Conservation (phyloP, 345 rosid species). For the Citrus reticulata region DNA sequence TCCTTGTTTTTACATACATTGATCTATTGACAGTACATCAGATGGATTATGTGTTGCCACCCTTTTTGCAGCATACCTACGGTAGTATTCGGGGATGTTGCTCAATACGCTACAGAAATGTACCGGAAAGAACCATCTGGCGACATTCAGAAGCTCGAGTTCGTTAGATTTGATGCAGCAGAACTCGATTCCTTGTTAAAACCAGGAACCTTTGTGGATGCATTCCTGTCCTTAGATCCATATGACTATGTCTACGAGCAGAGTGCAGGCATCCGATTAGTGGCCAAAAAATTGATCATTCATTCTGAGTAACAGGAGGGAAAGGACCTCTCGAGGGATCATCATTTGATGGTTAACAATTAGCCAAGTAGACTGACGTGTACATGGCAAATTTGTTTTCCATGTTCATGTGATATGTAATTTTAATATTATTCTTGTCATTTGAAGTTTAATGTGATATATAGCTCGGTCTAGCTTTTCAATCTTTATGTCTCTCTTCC, state of each 20-base stretch:
- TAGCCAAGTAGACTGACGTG: too few relatives aligned
- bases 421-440: too few relatives aligned
- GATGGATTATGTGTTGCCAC: not conserved
- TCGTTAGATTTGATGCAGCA: slow-evolving; percentile 34
- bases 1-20: too few relatives aligned
- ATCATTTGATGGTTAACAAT: not conserved
- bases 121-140: slow-evolving; percentile 59
- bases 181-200: slow-evolving; percentile 48
- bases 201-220: slow-evolving; percentile 51
- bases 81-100: slow-evolving; percentile 30
- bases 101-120: slow-evolving; percentile 53
- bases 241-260: slow-evolving; percentile 77
- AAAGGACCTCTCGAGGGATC: not conserved
- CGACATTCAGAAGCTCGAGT: slow-evolving; percentile 41
- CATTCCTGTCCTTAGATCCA: slow-evolving; percentile 55
- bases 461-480: too few relatives aligned
- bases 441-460: too few relatives aligned
- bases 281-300: slow-evolving; percentile 57
- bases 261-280: slow-evolving; percentile 66
- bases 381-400: too few relatives aligned
- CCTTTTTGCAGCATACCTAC: slow-evolving; percentile 55
- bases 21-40: not conserved
- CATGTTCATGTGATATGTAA: too few relatives aligned
- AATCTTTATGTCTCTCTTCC: too few relatives aligned
- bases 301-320: slow-evolving; percentile 15